phyloP scores from a whole-genome alignment of 2,329 filamentous ascomycete species.

The Penicillium thymicola region DNA sequence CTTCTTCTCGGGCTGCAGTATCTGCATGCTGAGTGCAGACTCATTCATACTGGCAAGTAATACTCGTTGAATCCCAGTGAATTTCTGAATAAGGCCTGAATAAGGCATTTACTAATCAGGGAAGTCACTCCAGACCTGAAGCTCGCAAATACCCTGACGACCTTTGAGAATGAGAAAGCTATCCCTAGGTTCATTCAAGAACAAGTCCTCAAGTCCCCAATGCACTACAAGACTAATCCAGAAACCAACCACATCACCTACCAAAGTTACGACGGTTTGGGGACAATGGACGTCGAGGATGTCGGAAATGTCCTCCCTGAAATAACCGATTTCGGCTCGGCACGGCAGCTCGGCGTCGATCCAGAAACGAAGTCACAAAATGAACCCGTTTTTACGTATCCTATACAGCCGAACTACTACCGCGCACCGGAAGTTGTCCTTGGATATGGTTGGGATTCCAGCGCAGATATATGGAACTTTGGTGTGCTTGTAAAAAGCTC shows the following conservation, averaged over 20 bases:
- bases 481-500: conserved; percentile 28
- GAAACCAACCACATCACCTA: conserved; percentile 28
- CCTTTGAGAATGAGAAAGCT: conserved; percentile 24
- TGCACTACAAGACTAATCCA: conserved; percentile 23
- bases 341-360: neutral
- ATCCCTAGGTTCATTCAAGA: conserved; percentile 18
- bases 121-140: conserved; percentile 35
- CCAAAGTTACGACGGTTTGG: conserved; percentile 29
- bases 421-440: conserved; percentile 38
- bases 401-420: conserved; percentile 43
- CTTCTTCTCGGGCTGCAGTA: conserved; percentile 42
- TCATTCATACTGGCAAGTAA: conserved; percentile 39
- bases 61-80: neutral
- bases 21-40: conserved; percentile 39
- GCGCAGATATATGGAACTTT: conserved; percentile 40
- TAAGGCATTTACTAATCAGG: neutral
- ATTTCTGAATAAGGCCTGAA: too few relatives aligned
- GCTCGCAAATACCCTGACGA: conserved; percentile 40
- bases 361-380: conserved; percentile 8
- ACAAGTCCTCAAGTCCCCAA: conserved; percentile 17
- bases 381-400: conserved; percentile 32
- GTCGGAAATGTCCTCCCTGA: neutral
- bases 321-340: conserved; percentile 33
- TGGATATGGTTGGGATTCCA: conserved; percentile 32
- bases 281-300: conserved; percentile 14